phyloP scores from a whole-genome alignment of 2,329 filamentous ascomycete genomes.

The Sporothrix variecibatus region DNA sequence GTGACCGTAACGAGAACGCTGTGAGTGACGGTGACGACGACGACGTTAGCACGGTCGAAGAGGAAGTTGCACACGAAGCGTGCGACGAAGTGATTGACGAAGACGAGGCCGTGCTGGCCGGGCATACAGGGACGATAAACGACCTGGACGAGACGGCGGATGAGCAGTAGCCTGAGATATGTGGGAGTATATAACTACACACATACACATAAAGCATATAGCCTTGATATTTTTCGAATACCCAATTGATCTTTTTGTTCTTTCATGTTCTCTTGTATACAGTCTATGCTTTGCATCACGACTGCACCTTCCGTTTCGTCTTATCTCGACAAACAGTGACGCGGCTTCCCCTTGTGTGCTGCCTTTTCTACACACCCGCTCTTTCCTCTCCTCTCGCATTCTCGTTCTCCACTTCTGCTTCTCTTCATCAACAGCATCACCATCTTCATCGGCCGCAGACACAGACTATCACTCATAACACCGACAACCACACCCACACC shows the following conservation, averaged over 20 bases:
- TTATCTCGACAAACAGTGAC: neutral
- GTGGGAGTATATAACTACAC: neutral
- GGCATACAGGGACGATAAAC: constrained; percentile 31
- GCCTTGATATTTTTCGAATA: neutral
- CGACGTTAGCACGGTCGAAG: too few species aligned
- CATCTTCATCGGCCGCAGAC: neutral
- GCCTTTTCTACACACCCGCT: neutral
- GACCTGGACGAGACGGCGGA: constrained; percentile 31
- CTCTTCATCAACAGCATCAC: neutral
- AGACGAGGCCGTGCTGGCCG: constrained; percentile 22
- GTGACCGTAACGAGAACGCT: neutral
- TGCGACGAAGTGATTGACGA: constrained; percentile 30
- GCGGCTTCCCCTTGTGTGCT: neutral
- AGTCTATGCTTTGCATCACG: neutral
- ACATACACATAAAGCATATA: neutral
- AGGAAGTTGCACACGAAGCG: neutral
- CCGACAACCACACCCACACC: neutral
- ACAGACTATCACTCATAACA: neutral
- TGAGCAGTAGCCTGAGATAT: constrained; percentile 20
- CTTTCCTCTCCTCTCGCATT: neutral
- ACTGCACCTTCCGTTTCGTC: neutral
- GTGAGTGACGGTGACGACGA: neutral
- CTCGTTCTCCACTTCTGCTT: neutral
- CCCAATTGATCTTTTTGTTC: constrained; percentile 3
- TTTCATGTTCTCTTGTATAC: neutral